These are phyloP conservation scores for Colletotrichum liaoningense DNA, from an alignment of 2,329 filamentous ascomycete genomes.

Conservation along the genomic window DNA sequence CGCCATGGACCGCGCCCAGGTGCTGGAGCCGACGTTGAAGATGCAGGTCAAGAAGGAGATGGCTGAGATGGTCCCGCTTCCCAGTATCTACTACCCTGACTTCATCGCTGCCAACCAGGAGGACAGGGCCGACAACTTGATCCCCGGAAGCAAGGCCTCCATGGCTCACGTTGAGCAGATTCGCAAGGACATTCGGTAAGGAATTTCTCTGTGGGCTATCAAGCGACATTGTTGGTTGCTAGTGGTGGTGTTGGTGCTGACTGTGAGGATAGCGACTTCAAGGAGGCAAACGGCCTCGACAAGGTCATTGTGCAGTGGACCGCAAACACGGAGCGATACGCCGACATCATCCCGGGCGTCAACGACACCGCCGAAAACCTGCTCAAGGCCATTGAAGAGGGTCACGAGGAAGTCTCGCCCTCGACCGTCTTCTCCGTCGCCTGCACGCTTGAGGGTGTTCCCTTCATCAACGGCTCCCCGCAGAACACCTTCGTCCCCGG, in stretches of 20 bases:
- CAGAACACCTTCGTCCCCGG: conserved; percentile 99
- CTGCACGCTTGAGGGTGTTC: conserved; percentile 87
- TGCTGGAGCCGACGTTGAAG: conserved; percentile 96
- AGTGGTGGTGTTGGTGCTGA: conserved; percentile 3
- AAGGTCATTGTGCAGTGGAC: conserved; percentile 99
- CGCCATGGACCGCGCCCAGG: conserved; percentile 95
- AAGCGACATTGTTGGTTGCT: background rate
- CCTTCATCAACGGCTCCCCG: conserved; percentile 99
- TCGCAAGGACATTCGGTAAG: conserved; percentile 81
- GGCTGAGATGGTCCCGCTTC: conserved; percentile 86
- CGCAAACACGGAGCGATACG: conserved; percentile 97
- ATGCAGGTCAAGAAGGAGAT: conserved; percentile 91
- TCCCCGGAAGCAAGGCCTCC: conserved; percentile 86
- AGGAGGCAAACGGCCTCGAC: conserved; percentile 84
- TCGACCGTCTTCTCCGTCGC: conserved; percentile 97
- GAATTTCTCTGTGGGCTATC: background rate
- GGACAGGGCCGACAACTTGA: conserved; percentile 91
- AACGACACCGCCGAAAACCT: conserved; percentile 98
- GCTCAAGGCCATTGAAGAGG: conserved; percentile 84
- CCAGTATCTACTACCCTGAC: conserved; percentile 98
- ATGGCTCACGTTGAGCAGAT: conserved; percentile 92
- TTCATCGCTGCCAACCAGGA: conserved; percentile 99
- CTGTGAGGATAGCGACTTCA: conserved; percentile 77
- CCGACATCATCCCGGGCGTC: conserved; percentile 86
- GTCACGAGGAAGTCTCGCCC: conserved; percentile 91